Base-by-base conservation (phyloP, 106 monocot genomes). In the Apostasia shenzhenica region DNA sequence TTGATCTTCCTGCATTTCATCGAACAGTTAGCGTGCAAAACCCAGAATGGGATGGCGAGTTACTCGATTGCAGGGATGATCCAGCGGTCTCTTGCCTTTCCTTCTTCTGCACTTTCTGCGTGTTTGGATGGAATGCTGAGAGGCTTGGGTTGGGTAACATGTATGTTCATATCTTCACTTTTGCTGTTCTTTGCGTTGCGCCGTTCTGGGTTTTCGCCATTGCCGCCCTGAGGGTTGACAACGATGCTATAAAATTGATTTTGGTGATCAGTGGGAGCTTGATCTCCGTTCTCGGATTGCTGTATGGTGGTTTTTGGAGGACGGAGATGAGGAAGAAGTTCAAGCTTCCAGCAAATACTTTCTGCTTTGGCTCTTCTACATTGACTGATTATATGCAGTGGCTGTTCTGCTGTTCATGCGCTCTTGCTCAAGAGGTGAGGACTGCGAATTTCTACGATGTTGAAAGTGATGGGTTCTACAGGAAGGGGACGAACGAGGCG, bases 61-160 rank as follows among this genome's bases (percentile, higher is more conserved):
- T 78, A 7, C 57, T 82, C 5, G 82, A 82, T 54, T 74, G 47
- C 58, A 8, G 63, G 26, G 82, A 78, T 1, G 74, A 82, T 12
- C 46, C 54, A 1, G 53, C 78, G 1, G 47, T 74, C 5, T 63
- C 63, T 46, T 82, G 60, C 54, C 78, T 78, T 26, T 82, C 82
- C 0, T 59, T 70, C 46, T 70, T 74, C 59, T 82, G 82, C 55
- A 78, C 68, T 8, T 82, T 43, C 55, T 82, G 82, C 52, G 82
- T 82, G 47, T 82, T 82, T 44, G 82, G 82, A 8, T 82, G 82
- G 82, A 82, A 82, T 69, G 73, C 77, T 73, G 77, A 82, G 50
- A 56, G 82, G 73, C 69, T 82, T 40, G 82, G 82, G 43, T 82
- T 82, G 41, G 82, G 82, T 10, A 82, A 82, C 77, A 82, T 82